phyloP scores from a whole-genome alignment of 2,329 filamentous ascomycete genomes.

The Talaromyces sp. region DNA sequence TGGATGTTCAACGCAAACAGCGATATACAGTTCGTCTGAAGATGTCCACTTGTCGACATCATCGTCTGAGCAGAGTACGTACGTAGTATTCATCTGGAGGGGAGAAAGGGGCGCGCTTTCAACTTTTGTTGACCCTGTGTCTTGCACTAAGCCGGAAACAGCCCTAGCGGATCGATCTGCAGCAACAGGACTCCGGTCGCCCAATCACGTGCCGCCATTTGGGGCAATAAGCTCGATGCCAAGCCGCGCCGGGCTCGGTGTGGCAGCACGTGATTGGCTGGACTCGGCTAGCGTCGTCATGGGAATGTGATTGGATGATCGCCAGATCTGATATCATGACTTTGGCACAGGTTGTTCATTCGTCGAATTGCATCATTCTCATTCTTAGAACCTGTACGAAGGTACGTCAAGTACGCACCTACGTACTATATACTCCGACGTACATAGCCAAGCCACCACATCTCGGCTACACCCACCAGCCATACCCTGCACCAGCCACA shows the following conservation, averaged over 20 bases:
- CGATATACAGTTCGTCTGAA: not conserved
- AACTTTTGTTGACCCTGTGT: not conserved
- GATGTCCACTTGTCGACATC: not conserved
- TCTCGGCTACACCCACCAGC: not conserved
- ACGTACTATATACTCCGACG: not conserved
- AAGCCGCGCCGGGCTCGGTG: not conserved
- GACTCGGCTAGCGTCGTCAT: not conserved
- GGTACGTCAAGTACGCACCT: no score
- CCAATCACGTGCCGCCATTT: not conserved
- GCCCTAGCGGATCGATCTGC: constrained; percentile 3
- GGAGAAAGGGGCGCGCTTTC: not conserved
- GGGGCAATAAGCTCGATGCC: not conserved
- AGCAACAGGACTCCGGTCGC: not conserved
- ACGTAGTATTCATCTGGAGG: no score
- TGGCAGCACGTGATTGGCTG: constrained; percentile 11
- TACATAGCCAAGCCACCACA: not conserved
- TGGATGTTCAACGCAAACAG: not conserved
- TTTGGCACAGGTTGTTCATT: no score
- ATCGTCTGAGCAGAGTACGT: no score
- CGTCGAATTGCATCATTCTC: no score
- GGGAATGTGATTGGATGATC: not conserved
- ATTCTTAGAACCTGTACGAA: no score
- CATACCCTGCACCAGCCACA: not conserved
- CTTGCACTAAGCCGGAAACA: not conserved
- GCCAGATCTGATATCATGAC: constrained; percentile 15